phyloP scores from a whole-genome alignment of 2,329 filamentous ascomycete species.

The Colletotrichum liaoningense region DNA sequence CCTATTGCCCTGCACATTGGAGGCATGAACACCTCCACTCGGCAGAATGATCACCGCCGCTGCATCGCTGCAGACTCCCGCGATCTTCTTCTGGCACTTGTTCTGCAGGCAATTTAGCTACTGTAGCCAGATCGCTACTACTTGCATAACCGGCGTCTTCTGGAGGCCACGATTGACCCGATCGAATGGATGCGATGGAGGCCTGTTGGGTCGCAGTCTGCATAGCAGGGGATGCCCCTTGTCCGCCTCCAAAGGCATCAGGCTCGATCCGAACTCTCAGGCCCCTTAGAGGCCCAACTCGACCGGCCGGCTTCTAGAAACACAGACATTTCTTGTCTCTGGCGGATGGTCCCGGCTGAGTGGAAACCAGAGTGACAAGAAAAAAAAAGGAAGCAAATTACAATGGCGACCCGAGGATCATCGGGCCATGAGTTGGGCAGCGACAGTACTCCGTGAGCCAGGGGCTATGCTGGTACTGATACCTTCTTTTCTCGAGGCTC shows the following conservation, averaged over 20 bases:
- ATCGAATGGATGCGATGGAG: slow-evolving; percentile 4
- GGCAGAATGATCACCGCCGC: neutral
- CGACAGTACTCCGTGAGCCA: slow-evolving; percentile 18
- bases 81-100: neutral
- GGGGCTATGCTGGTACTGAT: slow-evolving; percentile 13
- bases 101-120: slow-evolving; percentile 21
- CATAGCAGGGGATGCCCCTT: slow-evolving; percentile 19
- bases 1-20: slow-evolving; percentile 17
- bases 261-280: slow-evolving; percentile 29
- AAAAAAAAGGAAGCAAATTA: slow-evolving; percentile 22
- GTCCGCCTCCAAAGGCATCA: slow-evolving; percentile 15
- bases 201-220: slow-evolving; percentile 17
- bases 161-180: slow-evolving; percentile 5
- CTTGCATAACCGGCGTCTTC: slow-evolving; percentile 2
- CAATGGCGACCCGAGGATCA: slow-evolving; percentile 1
- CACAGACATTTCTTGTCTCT: slow-evolving; percentile 10
- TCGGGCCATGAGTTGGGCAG: slow-evolving; percentile 33
- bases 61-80: neutral
- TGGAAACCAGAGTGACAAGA: slow-evolving; percentile 13
- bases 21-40: slow-evolving; percentile 23
- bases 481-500: neutral
- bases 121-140: slow-evolving; percentile 21
- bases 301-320: slow-evolving; percentile 10
- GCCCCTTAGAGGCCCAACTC: slow-evolving; percentile 12
- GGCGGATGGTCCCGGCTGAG: slow-evolving; percentile 25